Evolutionary conservation across 495 filamentous ascomycete genomes (phyloP), one percentile per base, ranked within the genome.

Genomic region (Penicillium maclennaniae): DNA sequence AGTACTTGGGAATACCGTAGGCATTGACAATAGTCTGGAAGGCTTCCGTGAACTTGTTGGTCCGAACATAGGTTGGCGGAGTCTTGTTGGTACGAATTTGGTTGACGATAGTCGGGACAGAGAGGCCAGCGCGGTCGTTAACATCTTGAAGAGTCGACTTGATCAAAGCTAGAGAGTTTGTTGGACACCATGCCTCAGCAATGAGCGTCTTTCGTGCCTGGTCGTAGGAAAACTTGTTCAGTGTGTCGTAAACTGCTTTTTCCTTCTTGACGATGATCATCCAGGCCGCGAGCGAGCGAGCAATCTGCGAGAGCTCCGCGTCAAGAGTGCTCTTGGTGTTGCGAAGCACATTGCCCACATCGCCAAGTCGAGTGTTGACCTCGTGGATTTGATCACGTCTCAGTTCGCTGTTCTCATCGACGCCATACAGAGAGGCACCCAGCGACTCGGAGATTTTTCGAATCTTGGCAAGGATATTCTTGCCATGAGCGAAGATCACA

Each of bases 1-100:
- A 85, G 69, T 99, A 99, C 64, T 95, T 97, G 15, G 92, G 87
- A 26, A 92, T 95, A 61, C 93, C 93, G 66, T 99, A 99, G 44
- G 95, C 92, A 61, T 97, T 91, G 70, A 99, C 91, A 60, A 99
- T 99, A 20, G 95, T 99, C 69, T 99, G 93, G 78, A 99, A 99
- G 16, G 82, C 93, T 60, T 95, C 86, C 4, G 95, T 97, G 67
- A 99, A 99, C 70, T 92, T 96, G 77, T 96, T 99, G 37, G 90
- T 97, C 67, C 91, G 89, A 65, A 96, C 83, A 69, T 92, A 97
- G 0, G 93, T 99, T 2, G 93, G 93, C 31, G 93, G 93, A 10
- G 89, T 97, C 77, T 96, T 97, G 73, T 89, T 92, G 44, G 93
- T 97, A 48, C 80, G 84, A 65, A 99, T 93, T 71, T 95, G 90